Conservation (phyloP, 2,329 filamentous ascomycete genomes). For the Colletotrichum cordylinicola region DNA sequence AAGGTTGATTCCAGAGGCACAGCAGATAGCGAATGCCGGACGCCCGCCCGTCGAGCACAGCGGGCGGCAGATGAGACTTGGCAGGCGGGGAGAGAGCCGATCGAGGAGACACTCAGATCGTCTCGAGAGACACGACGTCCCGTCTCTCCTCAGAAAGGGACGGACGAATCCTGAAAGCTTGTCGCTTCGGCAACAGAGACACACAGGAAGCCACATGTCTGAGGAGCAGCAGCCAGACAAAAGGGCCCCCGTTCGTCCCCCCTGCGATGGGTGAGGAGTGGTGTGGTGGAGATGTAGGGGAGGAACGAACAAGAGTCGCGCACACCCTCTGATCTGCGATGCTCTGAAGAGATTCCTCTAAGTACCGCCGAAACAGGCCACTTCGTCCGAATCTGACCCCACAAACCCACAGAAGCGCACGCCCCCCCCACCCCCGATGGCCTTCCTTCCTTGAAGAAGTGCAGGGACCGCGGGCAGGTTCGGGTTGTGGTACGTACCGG, state of each 20-base stretch:
- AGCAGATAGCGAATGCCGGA: background rate
- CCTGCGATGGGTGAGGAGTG: background rate
- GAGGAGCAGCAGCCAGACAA: background rate
- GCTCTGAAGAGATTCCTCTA: background rate
- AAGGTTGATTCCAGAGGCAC: background rate
- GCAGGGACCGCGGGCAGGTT: background rate
- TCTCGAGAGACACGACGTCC: background rate
- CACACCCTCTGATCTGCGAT: background rate
- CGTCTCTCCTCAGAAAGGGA: background rate
- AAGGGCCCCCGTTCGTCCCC: background rate
- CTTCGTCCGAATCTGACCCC: conserved; percentile 7
- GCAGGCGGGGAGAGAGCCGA: background rate
- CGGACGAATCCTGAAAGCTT: background rate
- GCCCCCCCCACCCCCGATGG: background rate
- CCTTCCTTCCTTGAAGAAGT: background rate
- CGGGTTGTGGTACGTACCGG: background rate
- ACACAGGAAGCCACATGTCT: background rate
- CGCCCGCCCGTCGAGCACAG: background rate
- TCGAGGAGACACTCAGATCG: background rate
- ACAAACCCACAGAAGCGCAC: background rate
- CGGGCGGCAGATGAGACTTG: conserved; percentile 13
- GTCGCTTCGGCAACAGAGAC: background rate
- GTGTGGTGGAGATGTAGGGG: background rate
- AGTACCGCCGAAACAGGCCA: background rate
- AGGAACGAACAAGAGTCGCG: background rate